Evolutionary conservation across 2,329 filamentous ascomycete species (phyloP), one percentile per base, ranked within the genome.

Genomic region (Botrytis sinoallii): DNA sequence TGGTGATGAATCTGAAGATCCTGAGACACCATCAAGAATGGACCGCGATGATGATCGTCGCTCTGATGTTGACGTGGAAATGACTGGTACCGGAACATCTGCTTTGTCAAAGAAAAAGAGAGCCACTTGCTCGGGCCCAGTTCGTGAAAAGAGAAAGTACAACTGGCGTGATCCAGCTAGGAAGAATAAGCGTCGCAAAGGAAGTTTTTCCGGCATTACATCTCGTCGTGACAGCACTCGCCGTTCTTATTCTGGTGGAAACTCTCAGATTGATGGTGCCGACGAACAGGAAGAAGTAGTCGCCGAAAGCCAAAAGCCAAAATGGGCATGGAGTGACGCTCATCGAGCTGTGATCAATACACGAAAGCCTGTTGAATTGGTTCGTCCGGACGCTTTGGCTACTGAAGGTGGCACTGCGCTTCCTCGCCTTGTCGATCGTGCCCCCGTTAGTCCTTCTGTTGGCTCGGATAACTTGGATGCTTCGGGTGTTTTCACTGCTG

Each of bases 101-200:
- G 18, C 40, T 32, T 22, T 8, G 0, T 12, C 10, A 6, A 42
- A 69, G 48, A 40, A 32, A 2, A 69, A 42, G 38, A 42, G 0
- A 32, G 35, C 66, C 4, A 69, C 66, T 9, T 69, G 66, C 20
- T 52, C 66, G 7, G 66, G 66, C 3, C 66, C 66, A 4, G 3
- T 18, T 22, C 66, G 66, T 9, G 48, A 32, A 7, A 69, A 69
- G 48, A 32, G 66, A 22, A 69, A 69, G n/a, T 69, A 69, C 2
- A 57, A n/a, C 3, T 69, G 66, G 66, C 38, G 35, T 1, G n/a
- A 69, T 32, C 35, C 25, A 22, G 9, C 10, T 18, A 32, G 5
- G 66, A 69, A 69, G 48, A 69, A 69, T 10, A 69, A 69, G 52
- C 48, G 66, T 14, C 22, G 4, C 2, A n/a, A 20, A 2, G 3